Conservation (phyloP, 768 basidiomycete genomes). For the Tremella mesenterica region DNA sequence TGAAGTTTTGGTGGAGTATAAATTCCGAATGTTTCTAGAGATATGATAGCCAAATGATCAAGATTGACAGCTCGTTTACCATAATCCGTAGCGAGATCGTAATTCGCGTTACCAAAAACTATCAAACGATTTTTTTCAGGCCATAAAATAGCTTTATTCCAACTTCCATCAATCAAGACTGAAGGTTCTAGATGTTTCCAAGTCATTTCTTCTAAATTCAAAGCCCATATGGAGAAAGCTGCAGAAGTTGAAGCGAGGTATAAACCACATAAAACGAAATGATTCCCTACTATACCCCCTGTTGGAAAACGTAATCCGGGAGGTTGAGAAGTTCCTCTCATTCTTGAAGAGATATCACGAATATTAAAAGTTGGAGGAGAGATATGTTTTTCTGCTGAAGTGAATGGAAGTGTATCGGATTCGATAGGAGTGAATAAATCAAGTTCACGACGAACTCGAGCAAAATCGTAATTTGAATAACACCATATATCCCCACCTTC, state of each 20-base stretch:
- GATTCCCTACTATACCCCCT: conserved; percentile 76
- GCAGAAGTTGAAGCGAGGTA: conserved; percentile 91
- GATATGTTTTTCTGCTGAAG: conserved; percentile 13
- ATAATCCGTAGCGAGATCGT: conserved; percentile 39
- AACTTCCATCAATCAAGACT: conserved; percentile 72
- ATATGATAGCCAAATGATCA: conserved; percentile 80
- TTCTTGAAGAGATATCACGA: conserved; percentile 67
- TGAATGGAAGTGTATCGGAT: neutral
- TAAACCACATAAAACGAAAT: conserved; percentile 85
- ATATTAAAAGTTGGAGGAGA: conserved; percentile 57
- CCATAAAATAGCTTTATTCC: conserved; percentile 90
- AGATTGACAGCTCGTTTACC: conserved; percentile 39
- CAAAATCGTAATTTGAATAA: conserved; percentile 87
- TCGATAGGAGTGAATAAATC: conserved; percentile 69
- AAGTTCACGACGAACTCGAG: conserved; percentile 85
- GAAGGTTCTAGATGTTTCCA: conserved; percentile 35
- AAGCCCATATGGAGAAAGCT: conserved; percentile 92
- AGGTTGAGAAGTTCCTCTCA: conserved; percentile 68
- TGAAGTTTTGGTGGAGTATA: conserved; percentile 67
- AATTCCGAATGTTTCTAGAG: conserved; percentile 89
- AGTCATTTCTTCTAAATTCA: conserved; percentile 56
- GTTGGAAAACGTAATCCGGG: conserved; percentile 95
- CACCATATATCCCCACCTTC: conserved; percentile 62
- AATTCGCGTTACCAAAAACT: conserved; percentile 73
- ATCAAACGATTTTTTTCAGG: conserved; percentile 72